Conservation (phyloP, 768 basidiomycete species). For the Leccinum subtestaceum region DNA sequence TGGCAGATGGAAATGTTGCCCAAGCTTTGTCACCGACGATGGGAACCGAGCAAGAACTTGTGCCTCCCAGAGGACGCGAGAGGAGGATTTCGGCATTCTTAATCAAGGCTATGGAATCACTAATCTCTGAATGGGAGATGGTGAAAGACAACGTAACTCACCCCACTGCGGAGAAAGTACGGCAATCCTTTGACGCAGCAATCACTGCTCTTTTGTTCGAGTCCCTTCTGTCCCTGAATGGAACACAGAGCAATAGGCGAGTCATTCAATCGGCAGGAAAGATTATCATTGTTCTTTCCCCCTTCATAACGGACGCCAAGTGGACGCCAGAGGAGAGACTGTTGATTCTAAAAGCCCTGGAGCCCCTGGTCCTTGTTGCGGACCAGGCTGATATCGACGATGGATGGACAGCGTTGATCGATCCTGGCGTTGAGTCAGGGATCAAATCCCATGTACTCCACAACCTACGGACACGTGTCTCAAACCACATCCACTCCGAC, state of each 20-base stretch:
- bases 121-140: slow-evolving; percentile 48
- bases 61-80: slow-evolving; percentile 56
- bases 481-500: slow-evolving; percentile 6
- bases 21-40: slow-evolving; percentile 7
- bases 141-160: slow-evolving; percentile 32
- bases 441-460: slow-evolving; percentile 57
- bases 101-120: slow-evolving; percentile 55
- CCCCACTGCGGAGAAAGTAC: slow-evolving; percentile 60
- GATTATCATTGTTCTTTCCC: slow-evolving; percentile 42
- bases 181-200: slow-evolving; percentile 67
- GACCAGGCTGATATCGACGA: slow-evolving; percentile 27
- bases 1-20: neutral
- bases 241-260: slow-evolving; percentile 54
- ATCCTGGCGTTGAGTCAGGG: slow-evolving; percentile 50
- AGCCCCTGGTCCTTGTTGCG: slow-evolving; percentile 54
- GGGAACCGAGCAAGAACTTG: slow-evolving; percentile 31
- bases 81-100: slow-evolving; percentile 62
- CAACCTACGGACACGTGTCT: slow-evolving; percentile 25
- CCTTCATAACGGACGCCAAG: slow-evolving; percentile 36
- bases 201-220: slow-evolving; percentile 69
- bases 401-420: slow-evolving; percentile 48
- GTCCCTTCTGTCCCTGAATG: slow-evolving; percentile 61
- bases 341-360: slow-evolving; percentile 61
- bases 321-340: slow-evolving; percentile 67
- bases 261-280: slow-evolving; percentile 65